Conservation (phyloP, 2,329 filamentous ascomycete genomes). For the Fusarium sororula region DNA sequence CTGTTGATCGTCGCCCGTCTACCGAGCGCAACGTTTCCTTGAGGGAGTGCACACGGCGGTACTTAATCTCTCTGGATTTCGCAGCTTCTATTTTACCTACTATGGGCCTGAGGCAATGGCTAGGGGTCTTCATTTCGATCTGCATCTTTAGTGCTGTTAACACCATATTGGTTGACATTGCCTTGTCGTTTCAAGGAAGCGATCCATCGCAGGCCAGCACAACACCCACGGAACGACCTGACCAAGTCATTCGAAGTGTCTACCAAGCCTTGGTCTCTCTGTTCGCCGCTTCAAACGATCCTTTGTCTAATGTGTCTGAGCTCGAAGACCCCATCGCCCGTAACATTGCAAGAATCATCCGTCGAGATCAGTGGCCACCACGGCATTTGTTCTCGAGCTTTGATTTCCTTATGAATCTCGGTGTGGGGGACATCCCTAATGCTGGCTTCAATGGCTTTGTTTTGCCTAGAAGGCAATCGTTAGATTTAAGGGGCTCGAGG, state of each 20-base stretch:
- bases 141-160: conserved; percentile 67
- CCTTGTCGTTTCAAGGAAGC: conserved; percentile 27
- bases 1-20: conserved; percentile 56
- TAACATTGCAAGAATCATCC: conserved; percentile 56
- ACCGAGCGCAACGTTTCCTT: conserved; percentile 59
- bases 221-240: conserved; percentile 25
- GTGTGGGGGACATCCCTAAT: conserved; percentile 53
- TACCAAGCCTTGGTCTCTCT: conserved; percentile 62
- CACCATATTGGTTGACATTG: conserved; percentile 60
- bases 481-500: conserved; percentile 2
- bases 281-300: conserved; percentile 57
- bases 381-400: conserved; percentile 57
- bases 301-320: conserved; percentile 52
- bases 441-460: conserved; percentile 48
- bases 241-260: conserved; percentile 55
- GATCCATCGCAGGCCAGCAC: conserved; percentile 11
- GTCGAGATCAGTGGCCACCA: conserved; percentile 57
- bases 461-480: conserved; percentile 29
- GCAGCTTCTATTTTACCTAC: conserved; percentile 52
- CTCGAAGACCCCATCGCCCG: conserved; percentile 56
- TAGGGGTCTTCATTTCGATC: conserved; percentile 63
- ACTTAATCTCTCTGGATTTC: conserved; percentile 62
- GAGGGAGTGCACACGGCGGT: conserved; percentile 60
- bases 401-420: conserved; percentile 61
- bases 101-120: conserved; percentile 56